Conservation (phyloP, 2,329 filamentous ascomycete species). For the Xylaria arbuscula region DNA sequence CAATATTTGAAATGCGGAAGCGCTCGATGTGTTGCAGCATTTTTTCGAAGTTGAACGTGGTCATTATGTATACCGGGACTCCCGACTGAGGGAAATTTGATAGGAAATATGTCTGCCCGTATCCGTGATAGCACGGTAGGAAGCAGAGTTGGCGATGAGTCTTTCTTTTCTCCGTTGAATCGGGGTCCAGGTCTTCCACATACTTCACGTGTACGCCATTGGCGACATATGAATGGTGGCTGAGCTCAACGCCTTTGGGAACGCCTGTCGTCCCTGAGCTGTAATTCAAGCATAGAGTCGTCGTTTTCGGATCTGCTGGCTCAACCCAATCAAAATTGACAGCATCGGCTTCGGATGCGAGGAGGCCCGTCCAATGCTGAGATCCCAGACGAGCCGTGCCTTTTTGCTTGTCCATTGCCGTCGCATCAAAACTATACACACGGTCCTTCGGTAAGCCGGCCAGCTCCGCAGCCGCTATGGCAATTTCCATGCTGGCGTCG, state of each 20-base stretch:
- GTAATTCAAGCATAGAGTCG: conserved; percentile 80
- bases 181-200: conserved; percentile 58
- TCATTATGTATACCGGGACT: conserved; percentile 82
- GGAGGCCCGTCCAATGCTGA: conserved; percentile 47
- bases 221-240: conserved; percentile 80
- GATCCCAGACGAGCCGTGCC: conserved; percentile 44
- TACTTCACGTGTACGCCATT: conserved; percentile 72
- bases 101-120: conserved; percentile 77
- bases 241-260: conserved; percentile 85
- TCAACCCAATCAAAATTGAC: conserved; percentile 72
- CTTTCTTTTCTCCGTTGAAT: conserved; percentile 58
- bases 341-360: conserved; percentile 55
- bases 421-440: conserved; percentile 74
- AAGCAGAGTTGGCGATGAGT: conserved; percentile 68
- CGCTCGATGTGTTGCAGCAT: conserved; percentile 75
- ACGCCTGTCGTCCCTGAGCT: conserved; percentile 82
- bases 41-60: conserved; percentile 77
- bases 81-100: conserved; percentile 66
- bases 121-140: conserved; percentile 81
- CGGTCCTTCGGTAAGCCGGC: conserved; percentile 64
- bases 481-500: conserved; percentile 68
- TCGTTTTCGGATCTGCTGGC: conserved; percentile 60
- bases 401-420: conserved; percentile 52
- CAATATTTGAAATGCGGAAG: conserved; percentile 74
- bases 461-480: conserved; percentile 71